Conservation (phyloP, 2,329 filamentous ascomycete species). For the Thielaviopsis cerberus region DNA sequence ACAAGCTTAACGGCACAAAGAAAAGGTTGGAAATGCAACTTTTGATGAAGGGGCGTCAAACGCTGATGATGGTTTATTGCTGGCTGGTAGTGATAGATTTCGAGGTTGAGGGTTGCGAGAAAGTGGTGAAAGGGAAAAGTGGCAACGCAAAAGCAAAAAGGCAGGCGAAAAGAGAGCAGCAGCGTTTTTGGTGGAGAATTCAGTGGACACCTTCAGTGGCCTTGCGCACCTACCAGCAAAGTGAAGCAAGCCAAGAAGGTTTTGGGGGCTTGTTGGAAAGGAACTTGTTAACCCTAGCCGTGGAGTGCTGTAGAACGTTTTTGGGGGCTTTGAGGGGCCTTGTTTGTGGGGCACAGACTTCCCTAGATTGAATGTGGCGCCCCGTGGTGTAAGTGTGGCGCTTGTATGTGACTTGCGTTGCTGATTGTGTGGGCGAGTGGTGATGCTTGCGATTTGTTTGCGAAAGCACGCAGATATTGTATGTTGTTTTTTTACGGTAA, state of each 20-base stretch:
- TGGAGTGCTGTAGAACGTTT: neutral
- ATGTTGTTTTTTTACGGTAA: too few species aligned
- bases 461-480: too few species aligned
- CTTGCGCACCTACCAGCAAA: neutral
- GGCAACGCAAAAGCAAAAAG: constrained; percentile 1
- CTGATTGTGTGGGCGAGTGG: too few species aligned
- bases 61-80: neutral
- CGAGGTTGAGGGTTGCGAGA: neutral
- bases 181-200: constrained; percentile 2
- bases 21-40: neutral
- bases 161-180: neutral
- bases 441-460: too few species aligned
- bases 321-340: neutral
- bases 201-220: neutral
- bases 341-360: neutral
- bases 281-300: neutral
- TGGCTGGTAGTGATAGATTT: constrained; percentile 1
- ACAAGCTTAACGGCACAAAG: neutral
- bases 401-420: too few species aligned
- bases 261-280: neutral
- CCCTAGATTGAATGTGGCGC: neutral
- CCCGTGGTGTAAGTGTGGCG: neutral
- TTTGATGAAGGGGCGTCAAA: neutral
- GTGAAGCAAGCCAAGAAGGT: neutral
- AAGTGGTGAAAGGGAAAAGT: constrained; percentile 3